Percentiles rank a stretch among this genome's conserved stretches.
Evolutionary conservation across 2,329 filamentous ascomycete species (phyloP).

Genomic region (Pseudopithomyces maydicus): DNA sequence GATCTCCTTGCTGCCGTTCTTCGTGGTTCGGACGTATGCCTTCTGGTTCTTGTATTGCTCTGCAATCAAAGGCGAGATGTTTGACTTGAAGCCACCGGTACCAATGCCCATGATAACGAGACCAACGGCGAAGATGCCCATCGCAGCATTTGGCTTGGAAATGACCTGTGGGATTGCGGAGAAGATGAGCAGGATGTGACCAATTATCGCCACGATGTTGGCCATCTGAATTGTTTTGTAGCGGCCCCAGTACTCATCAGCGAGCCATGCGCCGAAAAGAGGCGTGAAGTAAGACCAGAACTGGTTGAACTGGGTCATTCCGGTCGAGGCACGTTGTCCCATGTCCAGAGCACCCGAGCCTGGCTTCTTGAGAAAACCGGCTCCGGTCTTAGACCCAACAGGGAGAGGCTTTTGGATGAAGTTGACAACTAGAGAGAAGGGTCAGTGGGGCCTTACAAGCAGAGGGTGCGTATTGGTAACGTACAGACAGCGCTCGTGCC

Average conservation of each 20-base stretch:
- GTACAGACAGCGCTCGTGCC: slow-evolving; percentile 43
- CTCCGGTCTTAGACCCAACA: slow-evolving; percentile 39
- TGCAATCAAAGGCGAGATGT: slow-evolving; percentile 61
- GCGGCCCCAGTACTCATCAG: slow-evolving; percentile 65
- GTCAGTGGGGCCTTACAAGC: background rate
- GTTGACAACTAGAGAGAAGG: slow-evolving; percentile 29
- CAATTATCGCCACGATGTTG: slow-evolving; percentile 62
- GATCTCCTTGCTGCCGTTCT: slow-evolving; percentile 59
- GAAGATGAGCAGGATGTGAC: slow-evolving; percentile 59
- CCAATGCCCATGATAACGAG: slow-evolving; percentile 69
- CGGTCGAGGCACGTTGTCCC: slow-evolving; percentile 60
- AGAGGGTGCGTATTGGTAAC: background rate
- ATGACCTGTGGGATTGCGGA: slow-evolving; percentile 62
- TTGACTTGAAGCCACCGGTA: slow-evolving; percentile 73
- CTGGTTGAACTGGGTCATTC: slow-evolving; percentile 58
- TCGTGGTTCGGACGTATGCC: slow-evolving; percentile 34
- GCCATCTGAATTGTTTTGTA: slow-evolving; percentile 65
- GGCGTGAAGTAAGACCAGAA: slow-evolving; percentile 64
- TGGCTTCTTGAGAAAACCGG: slow-evolving; percentile 38
- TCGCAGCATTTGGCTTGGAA: slow-evolving; percentile 53
- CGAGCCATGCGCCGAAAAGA: slow-evolving; percentile 62
- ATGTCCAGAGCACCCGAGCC: slow-evolving; percentile 57
- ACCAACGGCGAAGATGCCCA: slow-evolving; percentile 60
- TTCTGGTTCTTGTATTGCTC: slow-evolving; percentile 58
- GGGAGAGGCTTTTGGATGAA: slow-evolving; percentile 44